phyloP scores from a whole-genome alignment of 2,329 filamentous ascomycete genomes.

The Moelleriella libera region DNA sequence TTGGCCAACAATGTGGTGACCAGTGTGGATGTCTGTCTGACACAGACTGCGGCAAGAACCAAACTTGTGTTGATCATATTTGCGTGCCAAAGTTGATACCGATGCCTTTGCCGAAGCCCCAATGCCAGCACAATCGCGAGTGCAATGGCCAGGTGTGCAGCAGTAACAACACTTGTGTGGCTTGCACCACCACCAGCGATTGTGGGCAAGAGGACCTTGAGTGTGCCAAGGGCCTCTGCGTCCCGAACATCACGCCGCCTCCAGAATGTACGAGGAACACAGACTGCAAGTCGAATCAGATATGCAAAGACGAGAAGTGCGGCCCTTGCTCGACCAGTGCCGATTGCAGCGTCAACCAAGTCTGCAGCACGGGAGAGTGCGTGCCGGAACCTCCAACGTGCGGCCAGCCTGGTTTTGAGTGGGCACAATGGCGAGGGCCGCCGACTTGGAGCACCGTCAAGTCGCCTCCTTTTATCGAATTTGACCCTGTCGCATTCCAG shows the following conservation, averaged over 20 bases:
- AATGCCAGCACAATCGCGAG: conserved; percentile 3
- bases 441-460: conserved; percentile 4
- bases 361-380: conserved; percentile 4
- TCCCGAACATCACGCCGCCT: conserved; percentile 1
- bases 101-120: background rate
- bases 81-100: conserved; percentile 1
- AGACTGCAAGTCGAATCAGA: conserved; percentile 4
- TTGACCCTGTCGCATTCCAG: conserved; percentile 3
- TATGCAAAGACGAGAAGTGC: conserved; percentile 5
- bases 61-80: conserved; percentile 1
- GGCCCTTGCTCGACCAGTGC: conserved; percentile 3
- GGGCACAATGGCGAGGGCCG: conserved; percentile 6
- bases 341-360: conserved; percentile 2
- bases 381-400: conserved; percentile 5
- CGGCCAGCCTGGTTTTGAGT: conserved; percentile 6
- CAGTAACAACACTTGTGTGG: conserved; percentile 1
- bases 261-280: conserved; percentile 5
- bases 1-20: conserved; percentile 3
- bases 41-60: conserved; percentile 2
- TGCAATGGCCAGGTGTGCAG: conserved; percentile 5
- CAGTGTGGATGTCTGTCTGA: conserved; percentile 2
- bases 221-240: conserved; percentile 3
- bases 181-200: conserved; percentile 2
- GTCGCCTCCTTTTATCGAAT: conserved; percentile 6
- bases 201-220: conserved; percentile 2